Percentiles rank a stretch among this genome's conserved stretches.
phyloP scores from a whole-genome alignment of 352 stramenopile species.

The Phytophthora cactorum region DNA sequence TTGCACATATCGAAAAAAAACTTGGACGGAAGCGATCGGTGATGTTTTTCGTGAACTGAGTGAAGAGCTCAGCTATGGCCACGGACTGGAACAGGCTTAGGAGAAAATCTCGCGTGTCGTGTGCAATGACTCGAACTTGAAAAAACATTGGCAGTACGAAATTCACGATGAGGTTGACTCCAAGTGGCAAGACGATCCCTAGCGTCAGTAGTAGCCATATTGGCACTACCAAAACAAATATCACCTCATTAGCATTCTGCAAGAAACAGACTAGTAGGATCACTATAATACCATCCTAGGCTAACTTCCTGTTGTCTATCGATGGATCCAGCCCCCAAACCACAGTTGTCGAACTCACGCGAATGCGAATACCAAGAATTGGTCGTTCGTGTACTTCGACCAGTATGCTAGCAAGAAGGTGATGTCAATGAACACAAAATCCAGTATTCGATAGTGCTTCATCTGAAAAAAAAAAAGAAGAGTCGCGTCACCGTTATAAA shows the following conservation, averaged over 20 bases:
- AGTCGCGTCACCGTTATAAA: not conserved
- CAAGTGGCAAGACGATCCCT: conserved; percentile 43
- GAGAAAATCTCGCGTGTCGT: conserved; percentile 81
- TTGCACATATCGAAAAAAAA: conserved; percentile 86
- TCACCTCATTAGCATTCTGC: not conserved
- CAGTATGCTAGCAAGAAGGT: not conserved
- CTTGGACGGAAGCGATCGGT: conserved; percentile 76
- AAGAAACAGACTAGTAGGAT: not conserved
- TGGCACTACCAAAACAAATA: conserved; percentile 38
- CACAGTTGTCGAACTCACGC: conserved; percentile 1
- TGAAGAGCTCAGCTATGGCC: conserved; percentile 34
- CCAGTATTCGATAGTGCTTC: not conserved
- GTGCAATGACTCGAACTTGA: conserved; percentile 52
- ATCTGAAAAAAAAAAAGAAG: not conserved
- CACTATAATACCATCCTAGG: conserved; percentile 3
- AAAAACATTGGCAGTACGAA: conserved; percentile 58
- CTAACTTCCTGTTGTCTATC: conserved; percentile 7
- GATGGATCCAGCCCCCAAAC: conserved; percentile 8
- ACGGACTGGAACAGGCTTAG: conserved; percentile 64
- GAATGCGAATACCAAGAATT: not conserved
- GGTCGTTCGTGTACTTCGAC: not conserved
- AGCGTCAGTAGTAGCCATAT: conserved; percentile 48
- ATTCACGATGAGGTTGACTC: conserved; percentile 64
- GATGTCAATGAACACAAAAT: not conserved
- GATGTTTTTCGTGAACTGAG: conserved; percentile 80